phyloP scores from a whole-genome alignment of 345 rosid genomes.

The Trapa bicornis region DNA sequence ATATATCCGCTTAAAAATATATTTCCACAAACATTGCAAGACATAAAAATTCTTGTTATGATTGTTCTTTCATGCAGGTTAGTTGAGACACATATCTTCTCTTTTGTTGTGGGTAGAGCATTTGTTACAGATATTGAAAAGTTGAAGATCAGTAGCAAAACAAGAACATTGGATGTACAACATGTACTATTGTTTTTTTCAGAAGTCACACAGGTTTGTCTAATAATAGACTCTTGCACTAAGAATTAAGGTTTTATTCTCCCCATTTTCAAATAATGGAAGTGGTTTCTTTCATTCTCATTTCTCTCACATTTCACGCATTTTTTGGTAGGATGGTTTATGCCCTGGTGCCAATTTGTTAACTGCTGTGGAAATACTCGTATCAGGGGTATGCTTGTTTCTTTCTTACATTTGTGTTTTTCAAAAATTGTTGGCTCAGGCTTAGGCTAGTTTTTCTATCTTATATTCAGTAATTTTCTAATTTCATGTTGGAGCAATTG shows the following conservation, averaged over 20 bases:
- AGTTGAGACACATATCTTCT: constrained; percentile 98
- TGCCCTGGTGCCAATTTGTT: constrained; percentile 88
- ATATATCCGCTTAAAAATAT: background rate
- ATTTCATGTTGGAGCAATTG: background rate
- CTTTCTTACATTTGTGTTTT: background rate
- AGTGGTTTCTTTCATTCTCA: constrained; percentile 7
- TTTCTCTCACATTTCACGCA: background rate
- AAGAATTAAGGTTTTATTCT: background rate
- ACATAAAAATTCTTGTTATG: background rate
- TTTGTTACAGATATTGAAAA: constrained; percentile 96
- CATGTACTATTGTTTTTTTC: constrained; percentile 65
- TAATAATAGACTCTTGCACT: constrained; percentile 5
- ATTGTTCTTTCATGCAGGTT: constrained; percentile 49
- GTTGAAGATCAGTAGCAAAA: constrained; percentile 90
- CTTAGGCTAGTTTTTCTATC: background rate
- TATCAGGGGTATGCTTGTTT: constrained; percentile 57
- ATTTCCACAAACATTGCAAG: background rate
- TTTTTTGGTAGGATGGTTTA: constrained; percentile 62
- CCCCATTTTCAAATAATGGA: constrained; percentile 10
- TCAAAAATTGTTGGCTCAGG: background rate
- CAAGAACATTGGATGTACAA: constrained; percentile 63
- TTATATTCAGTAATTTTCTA: background rate
- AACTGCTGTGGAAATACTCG: constrained; percentile 82
- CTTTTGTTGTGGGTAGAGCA: constrained; percentile 98
- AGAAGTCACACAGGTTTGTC: constrained; percentile 69